phyloP scores from a whole-genome alignment of 1,284 basidiomycete species.

The Ceratobasidium sp. region DNA sequence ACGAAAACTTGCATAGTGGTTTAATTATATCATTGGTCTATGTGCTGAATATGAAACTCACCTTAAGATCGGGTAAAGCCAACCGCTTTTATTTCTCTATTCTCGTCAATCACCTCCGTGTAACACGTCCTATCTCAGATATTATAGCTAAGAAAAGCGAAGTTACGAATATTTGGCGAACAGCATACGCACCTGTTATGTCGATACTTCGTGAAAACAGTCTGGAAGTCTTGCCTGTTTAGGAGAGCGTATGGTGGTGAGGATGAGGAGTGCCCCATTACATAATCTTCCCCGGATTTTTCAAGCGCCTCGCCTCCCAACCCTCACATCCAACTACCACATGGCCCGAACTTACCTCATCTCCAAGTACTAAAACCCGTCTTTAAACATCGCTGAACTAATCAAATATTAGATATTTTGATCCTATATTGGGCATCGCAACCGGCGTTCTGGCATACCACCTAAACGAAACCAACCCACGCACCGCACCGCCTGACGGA shows the following conservation, averaged over 20 bases:
- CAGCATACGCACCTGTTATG: background rate
- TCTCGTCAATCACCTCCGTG: too few species aligned
- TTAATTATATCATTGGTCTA: too few species aligned
- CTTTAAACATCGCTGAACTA: constrained; percentile 5
- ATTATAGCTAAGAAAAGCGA: too few species aligned
- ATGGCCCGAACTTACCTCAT: constrained; percentile 41
- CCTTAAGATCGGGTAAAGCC: background rate
- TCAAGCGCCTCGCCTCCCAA: background rate
- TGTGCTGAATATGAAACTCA: background rate
- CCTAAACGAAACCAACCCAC: constrained; percentile 85
- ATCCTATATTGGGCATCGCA: constrained; percentile 81
- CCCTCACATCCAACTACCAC: background rate
- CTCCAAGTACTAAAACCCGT: constrained; percentile 31
- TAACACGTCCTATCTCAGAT: too few species aligned
- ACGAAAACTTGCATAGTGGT: background rate
- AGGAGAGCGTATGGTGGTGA: background rate
- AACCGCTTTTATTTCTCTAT: background rate
- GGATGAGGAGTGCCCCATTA: background rate
- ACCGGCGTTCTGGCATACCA: constrained; percentile 86
- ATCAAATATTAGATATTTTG: constrained; percentile 62
- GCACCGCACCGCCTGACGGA: constrained; percentile 74
- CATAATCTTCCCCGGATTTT: background rate
- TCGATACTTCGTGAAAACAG: background rate
- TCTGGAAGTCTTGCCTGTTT: too few species aligned
- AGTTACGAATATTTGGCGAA: too few species aligned